Base-by-base conservation (phyloP, 2,329 filamentous ascomycete genomes). In the Didymella segeticola region DNA sequence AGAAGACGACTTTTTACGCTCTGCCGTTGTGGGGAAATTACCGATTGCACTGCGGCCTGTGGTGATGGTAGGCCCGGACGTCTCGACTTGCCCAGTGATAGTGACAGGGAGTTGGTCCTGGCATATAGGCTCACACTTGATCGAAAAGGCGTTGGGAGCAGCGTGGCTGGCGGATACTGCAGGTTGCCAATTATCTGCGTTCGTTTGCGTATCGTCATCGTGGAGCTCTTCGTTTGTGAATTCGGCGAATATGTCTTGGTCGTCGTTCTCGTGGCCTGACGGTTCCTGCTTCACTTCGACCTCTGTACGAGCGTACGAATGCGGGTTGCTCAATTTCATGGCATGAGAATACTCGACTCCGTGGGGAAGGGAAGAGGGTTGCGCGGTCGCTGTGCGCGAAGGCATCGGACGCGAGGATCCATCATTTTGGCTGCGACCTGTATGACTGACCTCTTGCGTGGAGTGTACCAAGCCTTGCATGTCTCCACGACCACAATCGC, bases 151-250 rank as follows among this genome's bases (percentile, higher is more conserved):
- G n/a, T n/a, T 11, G 17, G 12, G 17, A 22, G 19, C 19, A 12
- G 4, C 6, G 19, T 14, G 11, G 9, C 17, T 5, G 2, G 30
- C 22, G 3, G 10, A 14, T 9, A 20, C 2, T 3, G 17, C 1
- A 22, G 6, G 11, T 26, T 30, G n/a, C 7, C 26, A 17, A 20
- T 12, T 14, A 2, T 11, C 17, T 11, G 5, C 23, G 19, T 5
- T 20, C 1, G 7, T 1, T 9, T 5, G 29, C 7, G 5, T 25
- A 15, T 41, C 38, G 19, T 22, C 10, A 5, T 45, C 17, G 22
- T 54, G 19, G 11, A 23, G 9, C 0, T 31, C 39, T 23, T 46
- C 31, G 11, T 54, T 45, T 5, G 41, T 45, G n/a, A 48, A 54
- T n/a, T 45, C 27, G 11, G 27, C 34, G 12, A 54, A 54, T 2